Percentiles rank a stretch among this genome's conserved stretches.
Evolutionary conservation across 768 basidiomycete genomes (phyloP).

Genomic region (Auricularia cornea): DNA sequence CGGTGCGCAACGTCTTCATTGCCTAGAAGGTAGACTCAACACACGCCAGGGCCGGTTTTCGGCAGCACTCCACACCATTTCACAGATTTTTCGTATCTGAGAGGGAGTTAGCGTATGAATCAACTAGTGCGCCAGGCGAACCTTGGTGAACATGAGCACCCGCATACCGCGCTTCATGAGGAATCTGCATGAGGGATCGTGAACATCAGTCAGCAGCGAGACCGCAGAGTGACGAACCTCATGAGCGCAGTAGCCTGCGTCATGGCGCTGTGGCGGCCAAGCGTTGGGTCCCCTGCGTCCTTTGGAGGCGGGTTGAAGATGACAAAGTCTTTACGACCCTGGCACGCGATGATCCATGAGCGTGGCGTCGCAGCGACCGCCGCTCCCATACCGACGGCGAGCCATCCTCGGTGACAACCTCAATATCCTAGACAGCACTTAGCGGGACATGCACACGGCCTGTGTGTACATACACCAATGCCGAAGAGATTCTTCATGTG

Average conservation of each 20-base stretch:
- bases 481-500: constrained; percentile 78
- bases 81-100: constrained; percentile 74
- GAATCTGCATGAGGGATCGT: constrained; percentile 25
- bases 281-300: constrained; percentile 42
- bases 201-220: no score
- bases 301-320: constrained; percentile 66
- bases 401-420: constrained; percentile 69
- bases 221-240: constrained; percentile 21
- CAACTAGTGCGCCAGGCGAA: constrained; percentile 15
- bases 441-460: background rate
- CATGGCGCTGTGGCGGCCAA: constrained; percentile 52
- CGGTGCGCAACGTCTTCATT: constrained; percentile 67
- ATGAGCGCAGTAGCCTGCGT: constrained; percentile 64
- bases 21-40: no score
- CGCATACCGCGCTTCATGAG: constrained; percentile 76
- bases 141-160: constrained; percentile 87
- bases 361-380: background rate
- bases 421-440: constrained; percentile 36
- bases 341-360: background rate
- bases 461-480: constrained; percentile 30
- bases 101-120: background rate
- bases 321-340: constrained; percentile 66
- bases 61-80: no score
- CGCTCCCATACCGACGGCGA: constrained; percentile 43
- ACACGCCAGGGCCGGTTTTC: no score